Conservation (phyloP, 371 early-diverging fungal species). For the Haplosporangium sp. region DNA sequence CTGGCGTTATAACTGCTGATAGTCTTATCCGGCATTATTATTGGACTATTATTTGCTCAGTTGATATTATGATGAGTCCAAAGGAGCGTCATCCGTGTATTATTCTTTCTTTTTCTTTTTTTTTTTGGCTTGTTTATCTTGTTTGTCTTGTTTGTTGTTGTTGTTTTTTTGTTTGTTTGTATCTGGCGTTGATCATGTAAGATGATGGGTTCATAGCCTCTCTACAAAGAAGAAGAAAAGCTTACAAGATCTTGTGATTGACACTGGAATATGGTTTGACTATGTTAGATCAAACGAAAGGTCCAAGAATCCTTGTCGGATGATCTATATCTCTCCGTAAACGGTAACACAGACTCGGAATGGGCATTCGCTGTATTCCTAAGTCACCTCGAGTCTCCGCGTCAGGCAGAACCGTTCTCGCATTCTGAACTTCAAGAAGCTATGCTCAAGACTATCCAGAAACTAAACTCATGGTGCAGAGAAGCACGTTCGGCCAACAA, state of each 20-base stretch:
- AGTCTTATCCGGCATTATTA: background rate
- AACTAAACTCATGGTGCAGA: constrained; percentile 77
- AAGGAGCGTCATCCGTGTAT: background rate
- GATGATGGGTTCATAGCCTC: too few relatives aligned
- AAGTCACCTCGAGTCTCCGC: constrained; percentile 65
- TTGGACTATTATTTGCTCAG: background rate
- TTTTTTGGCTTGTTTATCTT: background rate
- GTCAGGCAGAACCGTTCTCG: constrained; percentile 26
- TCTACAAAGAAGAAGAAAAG: too few relatives aligned
- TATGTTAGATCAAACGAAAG: constrained; percentile 74
- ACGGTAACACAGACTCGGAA: constrained; percentile 90
- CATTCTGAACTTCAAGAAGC: constrained; percentile 73
- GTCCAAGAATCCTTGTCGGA: constrained; percentile 76
- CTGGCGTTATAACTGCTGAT: constrained; percentile 15
- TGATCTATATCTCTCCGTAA: constrained; percentile 75
- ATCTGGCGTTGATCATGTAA: too few relatives aligned
- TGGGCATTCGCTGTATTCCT: constrained; percentile 90
- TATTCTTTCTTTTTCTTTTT: constrained; percentile 6
- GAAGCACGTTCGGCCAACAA: constrained; percentile 61
- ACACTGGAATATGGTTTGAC: background rate
- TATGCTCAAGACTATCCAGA: constrained; percentile 80
- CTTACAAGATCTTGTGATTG: background rate
- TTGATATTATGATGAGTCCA: background rate
- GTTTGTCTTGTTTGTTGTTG: too few relatives aligned
- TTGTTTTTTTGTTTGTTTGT: too few relatives aligned